phyloP scores from a whole-genome alignment of 2,329 filamentous ascomycete species.

The Hypomyces rosellus region DNA sequence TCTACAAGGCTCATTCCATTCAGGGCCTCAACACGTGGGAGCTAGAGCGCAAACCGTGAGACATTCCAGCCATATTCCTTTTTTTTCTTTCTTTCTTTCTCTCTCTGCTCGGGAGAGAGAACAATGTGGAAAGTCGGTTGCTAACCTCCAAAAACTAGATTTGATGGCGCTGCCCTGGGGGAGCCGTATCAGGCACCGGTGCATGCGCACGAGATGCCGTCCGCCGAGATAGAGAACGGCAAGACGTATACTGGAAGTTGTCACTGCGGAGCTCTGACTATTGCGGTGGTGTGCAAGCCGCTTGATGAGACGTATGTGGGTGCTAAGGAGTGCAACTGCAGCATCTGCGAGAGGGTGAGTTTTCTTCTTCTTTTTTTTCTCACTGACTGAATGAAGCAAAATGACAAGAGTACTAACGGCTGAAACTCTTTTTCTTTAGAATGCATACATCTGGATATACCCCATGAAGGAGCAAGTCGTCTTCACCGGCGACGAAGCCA shows the following conservation, averaged over 20 bases:
- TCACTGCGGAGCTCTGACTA: slow-evolving; percentile 44
- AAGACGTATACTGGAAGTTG: slow-evolving; percentile 44
- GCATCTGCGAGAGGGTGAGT: slow-evolving; percentile 38
- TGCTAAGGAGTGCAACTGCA: slow-evolving; percentile 44
- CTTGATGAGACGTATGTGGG: slow-evolving; percentile 32
- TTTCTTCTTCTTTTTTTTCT: neutral
- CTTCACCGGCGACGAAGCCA: slow-evolving; percentile 32
- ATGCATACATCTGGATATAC: slow-evolving; percentile 41
- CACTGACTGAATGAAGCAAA: neutral
- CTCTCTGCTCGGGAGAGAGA: too few relatives aligned
- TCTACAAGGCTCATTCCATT: slow-evolving; percentile 35
- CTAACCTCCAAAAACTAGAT: slow-evolving; percentile 21
- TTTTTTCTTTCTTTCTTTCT: neutral
- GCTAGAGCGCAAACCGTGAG: slow-evolving; percentile 32
- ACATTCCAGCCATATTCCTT: neutral
- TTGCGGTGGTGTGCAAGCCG: slow-evolving; percentile 37
- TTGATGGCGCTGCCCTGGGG: slow-evolving; percentile 30
- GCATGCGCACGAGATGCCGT: slow-evolving; percentile 37
- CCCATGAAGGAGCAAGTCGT: slow-evolving; percentile 32
- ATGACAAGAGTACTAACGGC: neutral
- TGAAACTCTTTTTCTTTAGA: slow-evolving; percentile 21
- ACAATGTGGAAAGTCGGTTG: neutral
- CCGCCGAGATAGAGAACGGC: slow-evolving; percentile 28
- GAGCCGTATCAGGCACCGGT: slow-evolving; percentile 28
- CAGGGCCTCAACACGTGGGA: slow-evolving; percentile 39